Conservation (phyloP, 2,329 filamentous ascomycete genomes). For the Myriosclerotinia scirpicola region DNA sequence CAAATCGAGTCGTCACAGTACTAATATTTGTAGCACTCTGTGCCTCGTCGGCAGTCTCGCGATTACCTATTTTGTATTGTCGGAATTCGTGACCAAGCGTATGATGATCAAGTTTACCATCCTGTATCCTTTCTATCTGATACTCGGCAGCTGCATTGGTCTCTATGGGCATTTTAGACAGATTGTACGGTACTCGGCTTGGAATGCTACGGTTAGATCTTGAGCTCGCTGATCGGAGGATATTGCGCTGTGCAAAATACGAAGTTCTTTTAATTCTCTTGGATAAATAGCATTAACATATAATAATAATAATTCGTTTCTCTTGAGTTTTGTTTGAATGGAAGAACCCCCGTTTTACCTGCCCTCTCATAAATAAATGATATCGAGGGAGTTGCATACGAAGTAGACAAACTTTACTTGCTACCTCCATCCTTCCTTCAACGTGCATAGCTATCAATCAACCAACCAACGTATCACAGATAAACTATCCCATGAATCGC, state of each 20-base stretch:
- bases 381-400: too few relatives aligned
- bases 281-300: not conserved
- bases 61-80: constrained; percentile 48
- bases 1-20: too few relatives aligned
- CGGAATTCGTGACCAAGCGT: constrained; percentile 46
- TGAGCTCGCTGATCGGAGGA: not conserved
- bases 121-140: constrained; percentile 46
- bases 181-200: constrained; percentile 45
- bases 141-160: constrained; percentile 10
- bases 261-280: not conserved
- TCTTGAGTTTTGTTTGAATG: too few relatives aligned
- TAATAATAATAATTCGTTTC: not conserved
- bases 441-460: too few relatives aligned
- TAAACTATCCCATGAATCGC: too few relatives aligned
- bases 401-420: too few relatives aligned
- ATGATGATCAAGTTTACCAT: constrained; percentile 47
- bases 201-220: constrained; percentile 47
- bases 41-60: constrained; percentile 48
- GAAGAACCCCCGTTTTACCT: too few relatives aligned
- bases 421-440: too few relatives aligned
- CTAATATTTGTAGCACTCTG: constrained; percentile 39
- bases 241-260: not conserved
- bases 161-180: constrained; percentile 26
- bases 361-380: too few relatives aligned
- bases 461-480: too few relatives aligned